Percentiles rank a stretch among this genome's conserved stretches.
These are phyloP conservation scores for Hyaloperonospora arabidopsidis DNA, from an alignment of 352 stramenopile species.

Conservation along the genomic window DNA sequence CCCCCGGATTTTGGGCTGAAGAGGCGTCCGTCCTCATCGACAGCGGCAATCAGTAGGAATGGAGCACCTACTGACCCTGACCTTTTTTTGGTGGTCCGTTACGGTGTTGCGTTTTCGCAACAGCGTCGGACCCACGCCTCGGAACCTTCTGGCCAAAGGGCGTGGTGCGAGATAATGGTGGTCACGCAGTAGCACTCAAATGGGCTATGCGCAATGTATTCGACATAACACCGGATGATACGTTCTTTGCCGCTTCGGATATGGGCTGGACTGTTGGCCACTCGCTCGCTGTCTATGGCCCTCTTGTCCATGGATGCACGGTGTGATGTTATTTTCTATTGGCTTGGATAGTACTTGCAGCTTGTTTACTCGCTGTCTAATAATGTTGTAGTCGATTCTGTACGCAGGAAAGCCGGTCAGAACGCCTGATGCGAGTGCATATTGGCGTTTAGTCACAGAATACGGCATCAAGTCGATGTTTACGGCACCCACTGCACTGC, in stretches of 20 bases:
- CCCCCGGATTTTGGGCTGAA: too few relatives aligned
- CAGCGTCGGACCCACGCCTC: too few relatives aligned
- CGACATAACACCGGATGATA: slow-evolving; percentile 59
- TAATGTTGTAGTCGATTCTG: slow-evolving; percentile 55
- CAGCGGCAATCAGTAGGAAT: too few relatives aligned
- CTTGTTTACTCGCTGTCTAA: slow-evolving; percentile 1
- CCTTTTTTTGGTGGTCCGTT: too few relatives aligned
- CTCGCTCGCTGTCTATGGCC: slow-evolving; percentile 85
- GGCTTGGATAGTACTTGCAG: neutral
- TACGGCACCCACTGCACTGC: slow-evolving; percentile 87
- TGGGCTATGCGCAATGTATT: slow-evolving; percentile 80
- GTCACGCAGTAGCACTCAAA: slow-evolving; percentile 81
- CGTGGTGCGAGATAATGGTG: slow-evolving; percentile 68
- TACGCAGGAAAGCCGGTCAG: slow-evolving; percentile 88
- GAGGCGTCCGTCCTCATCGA: too few relatives aligned
- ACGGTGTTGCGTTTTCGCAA: too few relatives aligned
- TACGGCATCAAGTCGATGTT: slow-evolving; percentile 85
- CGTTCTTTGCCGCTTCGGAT: slow-evolving; percentile 80
- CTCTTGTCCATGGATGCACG: slow-evolving; percentile 79
- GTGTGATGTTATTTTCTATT: slow-evolving; percentile 12
- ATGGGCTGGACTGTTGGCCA: slow-evolving; percentile 89
- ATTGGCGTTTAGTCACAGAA: slow-evolving; percentile 81
- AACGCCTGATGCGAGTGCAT: slow-evolving; percentile 78
- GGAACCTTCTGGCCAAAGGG: too few relatives aligned
- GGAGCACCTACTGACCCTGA: too few relatives aligned